phyloP scores from a whole-genome alignment of 1,284 basidiomycete genomes.

The Apiotrichum laibachii region DNA sequence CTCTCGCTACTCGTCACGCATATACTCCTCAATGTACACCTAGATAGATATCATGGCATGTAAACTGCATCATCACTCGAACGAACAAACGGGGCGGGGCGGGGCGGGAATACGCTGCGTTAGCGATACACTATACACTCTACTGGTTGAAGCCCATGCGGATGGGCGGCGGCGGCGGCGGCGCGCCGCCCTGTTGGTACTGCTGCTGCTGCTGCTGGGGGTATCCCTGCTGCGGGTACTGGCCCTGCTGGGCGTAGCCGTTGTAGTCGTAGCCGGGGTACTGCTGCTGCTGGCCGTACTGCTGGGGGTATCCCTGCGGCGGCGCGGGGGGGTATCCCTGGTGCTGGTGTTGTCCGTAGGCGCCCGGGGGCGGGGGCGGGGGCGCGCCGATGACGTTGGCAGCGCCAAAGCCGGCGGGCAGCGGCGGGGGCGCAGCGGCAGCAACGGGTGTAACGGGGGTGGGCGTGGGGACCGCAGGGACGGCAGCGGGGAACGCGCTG shows the following conservation, averaged over 20 bases:
- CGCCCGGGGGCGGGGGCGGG: constrained; percentile 10
- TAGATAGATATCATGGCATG: constrained; percentile 3
- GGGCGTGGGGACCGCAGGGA: constrained; percentile 23
- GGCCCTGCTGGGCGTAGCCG: constrained; percentile 13
- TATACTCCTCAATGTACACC: background rate
- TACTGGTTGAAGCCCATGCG: constrained; percentile 42
- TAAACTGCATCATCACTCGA: constrained; percentile 7
- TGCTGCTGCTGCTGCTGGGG: constrained; percentile 11
- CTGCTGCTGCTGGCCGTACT: constrained; percentile 1
- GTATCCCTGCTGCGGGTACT: background rate
- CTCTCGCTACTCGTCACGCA: constrained; percentile 23
- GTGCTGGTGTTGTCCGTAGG: background rate
- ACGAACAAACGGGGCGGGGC: background rate
- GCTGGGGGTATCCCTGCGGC: constrained; percentile 4
- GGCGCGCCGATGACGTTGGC: constrained; percentile 22
- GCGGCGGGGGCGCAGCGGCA: constrained; percentile 8
- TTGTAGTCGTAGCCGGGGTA: constrained; percentile 21
- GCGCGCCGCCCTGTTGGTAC: constrained; percentile 14
- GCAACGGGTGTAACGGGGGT: constrained; percentile 37
- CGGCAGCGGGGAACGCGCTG: constrained; percentile 45
- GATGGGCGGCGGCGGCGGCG: constrained; percentile 42
- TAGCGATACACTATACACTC: background rate
- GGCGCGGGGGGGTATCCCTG: background rate
- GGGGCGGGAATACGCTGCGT: background rate
- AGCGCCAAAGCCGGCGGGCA: constrained; percentile 53